phyloP scores from a whole-genome alignment of 73 alveolate species.

The Durusdinium trenchii region DNA sequence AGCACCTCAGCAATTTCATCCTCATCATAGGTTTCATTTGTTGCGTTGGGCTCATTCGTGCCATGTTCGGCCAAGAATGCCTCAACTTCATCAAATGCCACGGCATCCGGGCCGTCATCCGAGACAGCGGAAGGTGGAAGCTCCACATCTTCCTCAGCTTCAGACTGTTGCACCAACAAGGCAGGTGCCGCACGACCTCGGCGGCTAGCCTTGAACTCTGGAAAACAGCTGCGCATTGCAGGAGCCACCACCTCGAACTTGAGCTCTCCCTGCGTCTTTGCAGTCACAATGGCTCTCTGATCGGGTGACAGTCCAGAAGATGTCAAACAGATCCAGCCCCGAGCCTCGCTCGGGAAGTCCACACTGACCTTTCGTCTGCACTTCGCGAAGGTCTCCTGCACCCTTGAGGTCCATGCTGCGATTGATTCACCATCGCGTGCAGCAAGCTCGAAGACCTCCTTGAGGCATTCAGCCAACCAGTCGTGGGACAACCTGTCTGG shows the following conservation, averaged over 20 bases:
- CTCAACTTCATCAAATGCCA: slow-evolving; percentile 14
- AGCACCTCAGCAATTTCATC: not conserved
- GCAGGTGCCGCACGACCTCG: no score
- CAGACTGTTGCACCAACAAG: not conserved
- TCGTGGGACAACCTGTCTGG: not conserved
- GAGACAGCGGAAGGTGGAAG: no score
- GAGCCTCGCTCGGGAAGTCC: not conserved
- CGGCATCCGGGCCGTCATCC: no score
- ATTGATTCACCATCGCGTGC: not conserved
- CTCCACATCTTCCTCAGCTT: not conserved
- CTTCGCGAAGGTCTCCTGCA: not conserved
- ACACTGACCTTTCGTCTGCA: not conserved
- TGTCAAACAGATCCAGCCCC: not conserved
- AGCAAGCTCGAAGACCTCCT: not conserved
- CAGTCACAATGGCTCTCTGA: not conserved
- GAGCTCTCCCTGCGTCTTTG: not conserved
- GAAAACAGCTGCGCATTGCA: not conserved
- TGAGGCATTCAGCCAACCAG: not conserved
- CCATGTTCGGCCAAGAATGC: slow-evolving; percentile 26
- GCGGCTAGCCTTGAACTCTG: not conserved
- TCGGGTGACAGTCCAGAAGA: not conserved
- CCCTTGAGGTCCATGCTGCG: not conserved
- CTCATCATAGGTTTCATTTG: not conserved
- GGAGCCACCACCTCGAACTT: not conserved
- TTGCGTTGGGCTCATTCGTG: not conserved